Percentiles rank a stretch among this genome's conserved stretches.
These are phyloP conservation scores for Phlegmacium glaucopus DNA, from an alignment of 768 basidiomycete species.

Conservation along the genomic window DNA sequence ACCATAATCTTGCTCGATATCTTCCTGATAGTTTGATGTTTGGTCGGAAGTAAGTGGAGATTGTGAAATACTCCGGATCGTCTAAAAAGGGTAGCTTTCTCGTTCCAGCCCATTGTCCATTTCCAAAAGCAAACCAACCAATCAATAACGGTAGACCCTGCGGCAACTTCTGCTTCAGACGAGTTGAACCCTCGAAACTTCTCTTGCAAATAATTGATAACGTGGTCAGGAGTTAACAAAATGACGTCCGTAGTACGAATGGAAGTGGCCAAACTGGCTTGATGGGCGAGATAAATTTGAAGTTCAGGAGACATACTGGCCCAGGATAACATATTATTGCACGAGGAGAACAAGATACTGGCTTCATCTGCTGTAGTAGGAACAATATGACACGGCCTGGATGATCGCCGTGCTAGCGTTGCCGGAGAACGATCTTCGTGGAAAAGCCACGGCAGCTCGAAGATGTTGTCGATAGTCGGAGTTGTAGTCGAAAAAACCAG, in stretches of 20 bases:
- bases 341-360: background rate
- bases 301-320: conserved; percentile 3
- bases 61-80: background rate
- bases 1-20: background rate
- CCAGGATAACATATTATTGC: conserved; percentile 3
- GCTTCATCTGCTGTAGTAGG: conserved; percentile 5
- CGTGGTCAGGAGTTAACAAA: background rate
- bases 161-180: background rate
- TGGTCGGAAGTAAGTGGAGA: conserved; percentile 7
- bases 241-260: background rate
- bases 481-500: no score
- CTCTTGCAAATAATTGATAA: conserved; percentile 3
- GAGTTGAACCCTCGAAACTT: background rate
- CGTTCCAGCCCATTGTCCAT: conserved; percentile 3
- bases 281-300: background rate
- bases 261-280: background rate
- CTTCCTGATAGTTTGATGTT: conserved; percentile 2
- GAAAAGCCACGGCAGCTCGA: conserved; percentile 8
- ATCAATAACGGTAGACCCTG: background rate
- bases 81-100: background rate
- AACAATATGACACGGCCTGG: conserved; percentile 1
- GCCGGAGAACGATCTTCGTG: background rate
- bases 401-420: background rate
- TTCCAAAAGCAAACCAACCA: conserved; percentile 12
- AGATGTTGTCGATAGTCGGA: background rate